phyloP scores from a whole-genome alignment of 257 asterid species.

The Ophiorrhiza pumila region DNA sequence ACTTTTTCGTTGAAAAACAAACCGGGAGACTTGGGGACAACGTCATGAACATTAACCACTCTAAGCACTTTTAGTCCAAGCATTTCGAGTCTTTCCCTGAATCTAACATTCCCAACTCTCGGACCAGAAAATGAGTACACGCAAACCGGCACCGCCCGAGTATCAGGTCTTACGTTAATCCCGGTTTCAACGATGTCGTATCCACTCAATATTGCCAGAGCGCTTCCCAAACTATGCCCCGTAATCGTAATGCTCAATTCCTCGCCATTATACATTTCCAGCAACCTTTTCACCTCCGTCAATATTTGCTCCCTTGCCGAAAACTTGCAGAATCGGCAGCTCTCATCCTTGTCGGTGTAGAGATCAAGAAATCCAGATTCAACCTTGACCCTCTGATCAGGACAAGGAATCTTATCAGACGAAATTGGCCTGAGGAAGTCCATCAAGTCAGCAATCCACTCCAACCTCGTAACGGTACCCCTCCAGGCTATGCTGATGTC shows the following conservation, averaged over 20 bases:
- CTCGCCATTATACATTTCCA: slow-evolving; percentile 19
- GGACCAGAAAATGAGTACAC: slow-evolving; percentile 51
- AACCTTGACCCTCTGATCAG: slow-evolving; percentile 25
- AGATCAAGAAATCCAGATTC: slow-evolving; percentile 33
- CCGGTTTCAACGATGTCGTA: slow-evolving; percentile 32
- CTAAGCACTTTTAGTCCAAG: slow-evolving; percentile 47
- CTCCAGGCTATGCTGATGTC: slow-evolving; percentile 29
- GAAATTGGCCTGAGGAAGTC: slow-evolving; percentile 17
- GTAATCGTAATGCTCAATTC: slow-evolving; percentile 29
- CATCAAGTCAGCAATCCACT: slow-evolving; percentile 28
- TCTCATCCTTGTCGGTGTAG: slow-evolving; percentile 24
- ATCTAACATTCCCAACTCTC: slow-evolving; percentile 50
- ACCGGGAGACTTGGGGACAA: slow-evolving; percentile 50
- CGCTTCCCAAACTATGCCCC: slow-evolving; percentile 33
- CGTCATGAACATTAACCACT: slow-evolving; percentile 47
- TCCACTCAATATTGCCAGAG: slow-evolving; percentile 28
- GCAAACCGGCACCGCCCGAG: slow-evolving; percentile 27
- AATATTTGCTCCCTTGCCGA: slow-evolving; percentile 32
- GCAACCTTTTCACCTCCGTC: slow-evolving; percentile 23
- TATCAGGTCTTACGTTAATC: slow-evolving; percentile 1
- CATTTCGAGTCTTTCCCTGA: slow-evolving; percentile 34
- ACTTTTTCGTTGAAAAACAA: slow-evolving; percentile 36
- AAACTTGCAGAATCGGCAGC: slow-evolving; percentile 26
- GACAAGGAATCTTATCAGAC: slow-evolving; percentile 21
- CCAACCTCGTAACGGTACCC: slow-evolving; percentile 28